Evolutionary conservation across 2,329 filamentous ascomycete species (phyloP), one percentile per base, ranked within the genome.

Genomic region (Fusarium sp.): DNA sequence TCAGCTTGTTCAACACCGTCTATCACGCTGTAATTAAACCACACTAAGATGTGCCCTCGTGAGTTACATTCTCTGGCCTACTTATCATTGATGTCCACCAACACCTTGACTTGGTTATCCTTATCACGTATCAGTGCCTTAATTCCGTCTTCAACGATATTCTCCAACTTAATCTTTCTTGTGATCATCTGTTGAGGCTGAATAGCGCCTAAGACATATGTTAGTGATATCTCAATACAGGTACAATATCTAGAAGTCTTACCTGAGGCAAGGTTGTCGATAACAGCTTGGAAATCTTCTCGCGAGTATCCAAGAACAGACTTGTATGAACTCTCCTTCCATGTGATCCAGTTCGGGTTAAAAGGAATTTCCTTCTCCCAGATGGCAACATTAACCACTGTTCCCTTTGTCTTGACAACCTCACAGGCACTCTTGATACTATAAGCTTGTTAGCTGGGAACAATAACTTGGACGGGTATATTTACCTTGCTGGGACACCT

Each of bases 361-460:
- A 74, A 74, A 0, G 71, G 72, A 0, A 74, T 69, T 24, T 74
- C 71, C 43, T 74, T 86, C 71, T 89, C 87, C 86, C 87, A 90
- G 5, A 90, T 86, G 0, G 88, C 87, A n/a, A 90, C 83, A 62
- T 90, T 90, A 3, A 90, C 82, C 0, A 91, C 81, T 0, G 85
- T 86, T 0, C 88, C 89, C 35, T 84, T 80, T 0, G 82, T 80
- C 48, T 82, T 80, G 4, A 88, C 83, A 0, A 84, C 81, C 20
- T 81, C 75, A 40, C 83, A 86, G 68, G 77, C 86, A 10, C 65
- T 62, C 13, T 74, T 74, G 11, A 74, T 53, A 17, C 72, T 74
- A n/a, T 7, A 2, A 2, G 0, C 6, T 0, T 17, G 6, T 70
- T 24, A 70, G 51, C 5, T 17, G 3, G 2, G 2, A 30, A 11